Percentiles rank a stretch among this genome's conserved stretches.
phyloP scores from a whole-genome alignment of 441 rosid genomes.

The Adansonia gregorii region DNA sequence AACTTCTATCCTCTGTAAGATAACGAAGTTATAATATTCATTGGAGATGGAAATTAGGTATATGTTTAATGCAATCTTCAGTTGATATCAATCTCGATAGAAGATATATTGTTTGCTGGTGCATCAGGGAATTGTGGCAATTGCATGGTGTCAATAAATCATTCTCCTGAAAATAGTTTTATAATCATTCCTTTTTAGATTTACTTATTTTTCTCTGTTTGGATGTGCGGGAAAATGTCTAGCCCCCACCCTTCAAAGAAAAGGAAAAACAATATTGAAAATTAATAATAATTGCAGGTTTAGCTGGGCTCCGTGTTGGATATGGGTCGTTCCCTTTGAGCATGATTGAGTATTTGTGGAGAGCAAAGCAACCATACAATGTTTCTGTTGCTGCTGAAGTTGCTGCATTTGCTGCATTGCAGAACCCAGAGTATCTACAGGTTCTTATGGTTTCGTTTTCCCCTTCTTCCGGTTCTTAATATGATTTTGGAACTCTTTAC shows the following conservation, averaged over 20 bases:
- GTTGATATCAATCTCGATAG: not conserved
- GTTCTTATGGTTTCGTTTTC: slow-evolving; percentile 30
- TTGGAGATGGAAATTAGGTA: not conserved
- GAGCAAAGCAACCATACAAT: slow-evolving; percentile 94
- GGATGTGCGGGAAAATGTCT: not conserved
- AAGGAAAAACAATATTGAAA: not conserved
- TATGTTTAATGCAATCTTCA: not conserved
- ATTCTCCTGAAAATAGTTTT: slow-evolving; percentile 3
- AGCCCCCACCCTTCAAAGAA: not conserved
- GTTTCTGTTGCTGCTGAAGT: slow-evolving; percentile 98
- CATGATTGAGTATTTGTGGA: slow-evolving; percentile 84
- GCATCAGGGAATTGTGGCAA: not conserved
- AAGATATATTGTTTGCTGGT: not conserved
- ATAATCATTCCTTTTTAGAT: not conserved
- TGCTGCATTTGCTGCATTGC: slow-evolving; percentile 89
- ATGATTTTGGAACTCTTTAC: not conserved
- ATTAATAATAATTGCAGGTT: slow-evolving; percentile 46
- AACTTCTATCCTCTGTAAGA: slow-evolving; percentile 9
- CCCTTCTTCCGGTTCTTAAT: slow-evolving; percentile 16
- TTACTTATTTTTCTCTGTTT: not conserved
- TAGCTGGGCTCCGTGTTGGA: slow-evolving; percentile 92
- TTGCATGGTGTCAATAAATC: not conserved
- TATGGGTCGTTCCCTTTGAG: slow-evolving; percentile 93
- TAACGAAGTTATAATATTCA: not conserved
- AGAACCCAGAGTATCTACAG: slow-evolving; percentile 77